Evolutionary conservation across 2,329 filamentous ascomycete species (phyloP), one percentile per base, ranked within the genome.

Genomic region (Fusarium lateritium): DNA sequence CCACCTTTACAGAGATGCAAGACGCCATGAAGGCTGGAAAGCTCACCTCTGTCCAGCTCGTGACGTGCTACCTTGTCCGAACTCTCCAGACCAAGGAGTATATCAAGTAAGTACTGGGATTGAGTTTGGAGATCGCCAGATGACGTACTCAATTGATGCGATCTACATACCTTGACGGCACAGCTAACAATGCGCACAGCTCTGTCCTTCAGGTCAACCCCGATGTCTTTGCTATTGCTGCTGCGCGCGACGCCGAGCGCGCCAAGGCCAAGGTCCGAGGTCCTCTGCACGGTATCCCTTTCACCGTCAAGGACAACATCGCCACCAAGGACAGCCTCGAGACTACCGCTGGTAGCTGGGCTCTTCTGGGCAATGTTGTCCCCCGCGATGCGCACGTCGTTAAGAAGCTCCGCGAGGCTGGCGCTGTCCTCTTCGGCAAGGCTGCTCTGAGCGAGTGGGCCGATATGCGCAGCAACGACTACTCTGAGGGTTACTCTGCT

Each of bases 261-360:
- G 74, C 76, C 14, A 72, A 79, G 2, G 89, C 89, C 24, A 81
- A 80, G 39, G 76, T 89, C 11, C 85, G 89, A n/a, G 86, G 91
- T 2, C 88, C 88, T 2, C 83, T 94, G 2, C 92, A 94, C 75
- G 92, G 92, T 5, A 92, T 94, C 43, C 92, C 92, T 0, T 92
- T 92, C 75, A 82, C 91, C 4, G 86, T 93, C 67, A 94, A 94
- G 78, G 91, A 75, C 62, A 75, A 75, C 60, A 91, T 92, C 75
- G 82, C 90, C 8, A 86, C 93, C 66, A 94, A 94, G 78, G 91
- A 94, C 75, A 91, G 91, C 74, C 91, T 94, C 85, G 86, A 94
- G 75, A 94, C 91, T 0, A 94, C 92, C 0, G 91, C 91, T 1
- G 92, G 92, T 1, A 88, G 85, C 72, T 90, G 83, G 85, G 88